Evolutionary conservation across 352 stramenopile species (phyloP).

Genomic region (Pythium folliculosum): DNA sequence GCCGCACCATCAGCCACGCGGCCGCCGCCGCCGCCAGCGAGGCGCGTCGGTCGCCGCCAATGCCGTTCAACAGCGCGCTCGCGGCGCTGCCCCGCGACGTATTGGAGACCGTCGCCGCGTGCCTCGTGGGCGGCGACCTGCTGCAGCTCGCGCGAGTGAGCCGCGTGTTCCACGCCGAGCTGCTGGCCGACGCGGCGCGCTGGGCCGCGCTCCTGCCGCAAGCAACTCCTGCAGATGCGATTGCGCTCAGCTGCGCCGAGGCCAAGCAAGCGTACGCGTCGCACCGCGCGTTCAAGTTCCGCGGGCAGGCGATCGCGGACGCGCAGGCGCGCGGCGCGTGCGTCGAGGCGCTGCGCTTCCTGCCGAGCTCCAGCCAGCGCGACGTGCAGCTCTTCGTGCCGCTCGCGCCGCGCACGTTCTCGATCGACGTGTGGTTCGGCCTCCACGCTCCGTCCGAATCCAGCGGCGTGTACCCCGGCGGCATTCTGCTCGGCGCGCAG

Average conservation of each 20-base stretch:
- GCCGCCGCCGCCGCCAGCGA: background rate
- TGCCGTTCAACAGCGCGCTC: background rate
- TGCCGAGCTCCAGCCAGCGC: constrained; percentile 18
- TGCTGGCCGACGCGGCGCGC: constrained; percentile 15
- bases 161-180: constrained; percentile 18
- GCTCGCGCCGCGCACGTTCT: constrained; percentile 20
- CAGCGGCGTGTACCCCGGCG: background rate
- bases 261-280: constrained; percentile 21
- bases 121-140: constrained; percentile 23
- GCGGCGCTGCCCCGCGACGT: constrained; percentile 15
- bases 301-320: no score
- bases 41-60: background rate
- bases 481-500: constrained; percentile 28
- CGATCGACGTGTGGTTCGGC: constrained; percentile 31
- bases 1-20: background rate
- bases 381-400: constrained; percentile 26
- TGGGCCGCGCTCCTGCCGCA: constrained; percentile 10
- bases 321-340: constrained; percentile 18
- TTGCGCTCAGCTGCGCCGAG: background rate
- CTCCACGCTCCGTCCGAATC: constrained; percentile 1
- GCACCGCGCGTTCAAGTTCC: constrained; percentile 14
- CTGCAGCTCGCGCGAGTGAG: constrained; percentile 16
- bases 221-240: background rate
- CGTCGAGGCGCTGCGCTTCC: constrained; percentile 26
- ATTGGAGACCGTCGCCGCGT: constrained; percentile 12